These are phyloP conservation scores for Penicillium sp. DNA, from an alignment of 2,329 filamentous ascomycete species.

Conservation along the genomic window DNA sequence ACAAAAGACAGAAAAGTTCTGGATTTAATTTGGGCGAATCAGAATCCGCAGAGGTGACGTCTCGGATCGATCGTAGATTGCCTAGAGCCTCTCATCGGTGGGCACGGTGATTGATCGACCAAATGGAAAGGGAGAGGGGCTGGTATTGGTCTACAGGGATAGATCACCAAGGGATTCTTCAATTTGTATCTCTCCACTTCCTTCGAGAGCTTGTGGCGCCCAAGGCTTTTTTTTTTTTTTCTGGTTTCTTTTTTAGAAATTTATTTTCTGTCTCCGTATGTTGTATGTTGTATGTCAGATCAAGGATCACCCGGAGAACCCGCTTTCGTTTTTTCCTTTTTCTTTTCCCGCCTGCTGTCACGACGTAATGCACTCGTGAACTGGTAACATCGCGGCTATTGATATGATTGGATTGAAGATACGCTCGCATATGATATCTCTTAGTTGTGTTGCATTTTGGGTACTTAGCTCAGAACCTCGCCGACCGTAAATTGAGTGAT, in stretches of 20 bases:
- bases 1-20: background rate
- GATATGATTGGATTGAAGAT: constrained; percentile 11
- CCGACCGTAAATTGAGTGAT: background rate
- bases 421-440: constrained; percentile 30
- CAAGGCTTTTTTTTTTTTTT: background rate
- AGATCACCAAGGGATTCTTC: constrained; percentile 18
- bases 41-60: background rate
- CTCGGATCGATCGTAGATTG: constrained; percentile 14
- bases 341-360: background rate
- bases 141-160: constrained; percentile 16
- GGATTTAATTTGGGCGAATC: background rate
- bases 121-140: constrained; percentile 8
- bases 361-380: background rate
- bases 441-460: constrained; percentile 11
- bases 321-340: background rate
- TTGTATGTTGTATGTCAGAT: background rate
- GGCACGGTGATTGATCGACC: constrained; percentile 18
- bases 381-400: background rate
- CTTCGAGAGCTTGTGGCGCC: constrained; percentile 18
- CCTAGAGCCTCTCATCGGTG: constrained; percentile 17
- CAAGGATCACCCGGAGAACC: constrained; percentile 1
- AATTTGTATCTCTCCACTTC: constrained; percentile 18
- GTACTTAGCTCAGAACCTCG: background rate
- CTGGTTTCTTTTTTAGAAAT: background rate
- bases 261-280: background rate